Base-by-base conservation (phyloP, 2,329 filamentous ascomycete species). In the Venturia effusa region DNA sequence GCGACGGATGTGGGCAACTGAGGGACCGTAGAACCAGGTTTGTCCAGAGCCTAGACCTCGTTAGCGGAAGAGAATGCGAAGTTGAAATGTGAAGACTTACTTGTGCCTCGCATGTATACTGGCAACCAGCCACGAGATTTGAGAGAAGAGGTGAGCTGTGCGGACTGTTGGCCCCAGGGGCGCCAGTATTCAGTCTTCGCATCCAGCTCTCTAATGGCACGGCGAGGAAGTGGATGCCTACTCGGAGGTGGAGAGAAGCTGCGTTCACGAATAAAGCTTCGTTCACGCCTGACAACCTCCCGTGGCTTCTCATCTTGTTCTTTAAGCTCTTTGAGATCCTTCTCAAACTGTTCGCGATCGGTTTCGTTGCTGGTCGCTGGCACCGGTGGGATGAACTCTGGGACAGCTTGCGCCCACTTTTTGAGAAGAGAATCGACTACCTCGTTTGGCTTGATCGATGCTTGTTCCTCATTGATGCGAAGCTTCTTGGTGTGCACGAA, bases 401-500 rank as follows among this genome's bases (percentile, higher is more conserved):
- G 24, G 32, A 61, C 27, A 6, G 51, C 27, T 19, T 45, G 24
- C 4, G 51, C 27, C 62, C 62, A 64, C 32, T 51, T 64, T 10
- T 30, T 54, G 13, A 64, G 34, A 5, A 64, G 55, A 1, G 30
- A 34, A 17, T 48, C 37, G 5, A 64, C 40, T 13, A 64, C 54
- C 37, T 60, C 40, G 5, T 61, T 59, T 48, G 55, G 37, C 11
- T 64, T 40, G 43, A 64, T 64, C 37, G 27, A 32, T 30, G 62
- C 54, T 19, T 60, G 62, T 27, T 64, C 39, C 22, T 64, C 62
- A 24, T 64, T 61, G 62, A 64, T 64, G 3, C 62, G 62, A 34
- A 64, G 55, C 43, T 64, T 64, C 62, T 61, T 64, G n/a, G 62
- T 64, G 34, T 64, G 62, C 13, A 43, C 43, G 39, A 64, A 64